These are phyloP conservation scores for Phylloboletellus chloephorus DNA, from an alignment of 1,284 basidiomycete species.

Conservation along the genomic window DNA sequence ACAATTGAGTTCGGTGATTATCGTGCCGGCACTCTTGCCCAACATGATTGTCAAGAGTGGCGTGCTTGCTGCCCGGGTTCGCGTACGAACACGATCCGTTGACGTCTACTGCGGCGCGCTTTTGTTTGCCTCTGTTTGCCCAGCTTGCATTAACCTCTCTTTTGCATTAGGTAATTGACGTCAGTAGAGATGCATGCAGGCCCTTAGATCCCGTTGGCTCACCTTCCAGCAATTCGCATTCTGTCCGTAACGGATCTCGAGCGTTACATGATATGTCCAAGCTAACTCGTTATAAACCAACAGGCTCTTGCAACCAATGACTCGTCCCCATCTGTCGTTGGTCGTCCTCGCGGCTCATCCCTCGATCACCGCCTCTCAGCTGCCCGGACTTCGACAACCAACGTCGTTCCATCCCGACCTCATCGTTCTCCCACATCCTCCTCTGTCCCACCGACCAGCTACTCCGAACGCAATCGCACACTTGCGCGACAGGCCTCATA, in stretches of 20 bases:
- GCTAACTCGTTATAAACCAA: slow-evolving; percentile 23
- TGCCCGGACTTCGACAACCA: slow-evolving; percentile 4
- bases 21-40: slow-evolving; percentile 14
- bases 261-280: slow-evolving; percentile 10
- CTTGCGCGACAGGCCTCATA: slow-evolving; percentile 12
- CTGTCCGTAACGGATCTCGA: slow-evolving; percentile 19
- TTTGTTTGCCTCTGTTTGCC: slow-evolving; percentile 16
- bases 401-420: background rate
- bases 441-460: slow-evolving; percentile 21
- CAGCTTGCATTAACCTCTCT: slow-evolving; percentile 1
- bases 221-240: slow-evolving; percentile 6
- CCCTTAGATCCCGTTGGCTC: slow-evolving; percentile 20
- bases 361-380: background rate
- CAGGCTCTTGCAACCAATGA: slow-evolving; percentile 11
- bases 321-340: background rate
- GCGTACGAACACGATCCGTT: slow-evolving; percentile 1
- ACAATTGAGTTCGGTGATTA: slow-evolving; percentile 22
- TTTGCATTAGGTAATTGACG: slow-evolving; percentile 29
- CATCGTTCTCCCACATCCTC: slow-evolving; percentile 7
- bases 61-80: background rate
- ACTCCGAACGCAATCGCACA: slow-evolving; percentile 11
- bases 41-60: slow-evolving; percentile 3
- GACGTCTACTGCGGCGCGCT: slow-evolving; percentile 4
- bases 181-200: slow-evolving; percentile 7
- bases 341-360: slow-evolving; percentile 1